These are phyloP conservation scores for Austroboletus novae-zelandiae DNA, from an alignment of 1,284 basidiomycete genomes.

Conservation along the genomic window DNA sequence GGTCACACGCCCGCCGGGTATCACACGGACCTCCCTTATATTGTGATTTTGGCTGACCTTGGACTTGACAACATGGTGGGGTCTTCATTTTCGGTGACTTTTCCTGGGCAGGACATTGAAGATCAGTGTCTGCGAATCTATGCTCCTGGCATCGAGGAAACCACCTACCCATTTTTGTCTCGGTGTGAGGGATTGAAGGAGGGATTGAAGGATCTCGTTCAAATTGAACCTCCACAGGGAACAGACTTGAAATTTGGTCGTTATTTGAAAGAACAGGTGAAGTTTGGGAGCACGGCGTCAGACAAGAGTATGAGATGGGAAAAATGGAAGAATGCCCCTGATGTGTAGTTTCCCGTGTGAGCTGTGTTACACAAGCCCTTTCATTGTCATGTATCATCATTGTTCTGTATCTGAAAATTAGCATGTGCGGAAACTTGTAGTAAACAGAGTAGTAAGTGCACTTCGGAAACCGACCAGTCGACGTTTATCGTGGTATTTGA, in stretches of 20 bases:
- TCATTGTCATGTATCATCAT: too few relatives aligned
- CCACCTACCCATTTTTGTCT: slow-evolving; percentile 4
- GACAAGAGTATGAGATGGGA: slow-evolving; percentile 8
- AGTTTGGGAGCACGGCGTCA: not conserved
- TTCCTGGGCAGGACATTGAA: not conserved
- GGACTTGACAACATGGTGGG: not conserved
- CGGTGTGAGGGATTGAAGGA: not conserved
- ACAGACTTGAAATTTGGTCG: not conserved
- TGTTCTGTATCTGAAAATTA: too few relatives aligned
- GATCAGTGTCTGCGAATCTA: slow-evolving; percentile 10
- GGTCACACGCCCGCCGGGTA: not conserved
- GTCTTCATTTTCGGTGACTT: not conserved
- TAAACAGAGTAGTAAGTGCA: too few relatives aligned
- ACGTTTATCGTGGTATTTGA: too few relatives aligned
- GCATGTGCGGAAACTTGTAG: too few relatives aligned
- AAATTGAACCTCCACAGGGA: not conserved
- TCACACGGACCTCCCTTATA: not conserved
- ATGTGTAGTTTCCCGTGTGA: not conserved
- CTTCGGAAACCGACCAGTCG: too few relatives aligned
- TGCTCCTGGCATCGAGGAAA: slow-evolving; percentile 3
- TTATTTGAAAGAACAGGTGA: slow-evolving; percentile 5
- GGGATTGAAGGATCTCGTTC: not conserved
- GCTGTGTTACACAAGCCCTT: too few relatives aligned
- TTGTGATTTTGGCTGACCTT: slow-evolving; percentile 13
- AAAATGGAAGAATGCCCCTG: not conserved